These are phyloP conservation scores for Striga asiatica DNA, from an alignment of 257 asterid genomes.

Conservation along the genomic window DNA sequence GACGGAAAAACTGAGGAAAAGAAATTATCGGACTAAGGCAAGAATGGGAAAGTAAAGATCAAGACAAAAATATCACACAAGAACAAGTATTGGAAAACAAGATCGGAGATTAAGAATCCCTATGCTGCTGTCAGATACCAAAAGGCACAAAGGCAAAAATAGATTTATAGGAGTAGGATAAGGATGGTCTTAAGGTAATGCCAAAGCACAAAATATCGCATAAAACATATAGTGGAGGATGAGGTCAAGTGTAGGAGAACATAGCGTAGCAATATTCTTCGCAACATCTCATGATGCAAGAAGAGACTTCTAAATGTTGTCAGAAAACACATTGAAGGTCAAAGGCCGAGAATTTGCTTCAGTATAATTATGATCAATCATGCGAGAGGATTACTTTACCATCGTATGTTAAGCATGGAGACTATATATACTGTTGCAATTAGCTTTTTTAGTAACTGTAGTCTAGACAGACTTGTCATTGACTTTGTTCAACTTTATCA, in stretches of 20 bases:
- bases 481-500: too few relatives aligned
- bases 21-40: not conserved
- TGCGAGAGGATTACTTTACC: too few relatives aligned
- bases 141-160: not conserved
- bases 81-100: too few relatives aligned
- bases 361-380: too few relatives aligned
- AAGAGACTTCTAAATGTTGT: not conserved
- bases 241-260: not conserved
- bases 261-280: not conserved
- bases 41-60: not conserved
- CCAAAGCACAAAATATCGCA: not conserved
- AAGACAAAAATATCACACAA: not conserved
- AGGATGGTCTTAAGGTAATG: not conserved
- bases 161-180: not conserved
- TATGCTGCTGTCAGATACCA: too few relatives aligned
- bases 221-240: constrained; percentile 2
- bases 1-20: not conserved
- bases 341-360: not conserved
- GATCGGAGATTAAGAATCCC: too few relatives aligned
- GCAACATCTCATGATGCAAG: not conserved
- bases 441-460: too few relatives aligned
- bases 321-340: not conserved
- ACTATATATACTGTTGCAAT: too few relatives aligned
- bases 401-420: too few relatives aligned
- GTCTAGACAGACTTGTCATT: too few relatives aligned